Base-by-base conservation (phyloP, 768 basidiomycete genomes). In the Psilocybe cubensis region DNA sequence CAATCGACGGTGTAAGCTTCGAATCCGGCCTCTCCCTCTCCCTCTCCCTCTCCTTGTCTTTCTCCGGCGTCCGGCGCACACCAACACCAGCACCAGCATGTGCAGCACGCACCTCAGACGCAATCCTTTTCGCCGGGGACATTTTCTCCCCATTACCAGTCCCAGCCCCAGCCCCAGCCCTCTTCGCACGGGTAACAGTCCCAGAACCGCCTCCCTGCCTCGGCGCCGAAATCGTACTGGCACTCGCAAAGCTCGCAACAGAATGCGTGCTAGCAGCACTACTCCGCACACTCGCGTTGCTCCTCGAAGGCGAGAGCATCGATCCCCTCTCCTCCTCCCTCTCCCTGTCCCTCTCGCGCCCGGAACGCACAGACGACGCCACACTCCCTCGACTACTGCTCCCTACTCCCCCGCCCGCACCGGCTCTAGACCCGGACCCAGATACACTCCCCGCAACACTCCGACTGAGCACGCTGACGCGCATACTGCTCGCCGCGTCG, bases 21-120 rank as follows among this genome's bases (percentile, higher is more conserved):
- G 88, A 91, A 61, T 92, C 90, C 2, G 89, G 89, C 17, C 85
- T 70, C 28, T 76, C 74, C 57, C 76, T 76, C n/a, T 64, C 63
- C 46, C 21, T 50, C 31, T 58, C 64, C 44, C 59, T 62, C 27
- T 60, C 67, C 27, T 68, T 58, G 10, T 66, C 63, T 31, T 21
- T 28, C 53, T n/a, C 23, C 35, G 8, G 10, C 12, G 12, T 54
- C 18, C 12, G 11, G 6, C 5, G 2, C 35, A n/a, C 29, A 46
- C 40, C 18, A n/a, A n/a, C 25, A 48, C n/a, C 20, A 3, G 11
- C 46, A 14, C 5, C 20, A n/a, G 35, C 25, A 55, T 66, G 40
- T 55, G 35, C 66, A 45, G 63, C 67, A 18, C 70, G 56, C 8
- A 67, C 65, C 40, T 70, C 65, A 7, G 70, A 53, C 18, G 63